These are phyloP conservation scores for Sesbania bispinosa DNA, from an alignment of 306 rosid genomes.

Conservation along the genomic window DNA sequence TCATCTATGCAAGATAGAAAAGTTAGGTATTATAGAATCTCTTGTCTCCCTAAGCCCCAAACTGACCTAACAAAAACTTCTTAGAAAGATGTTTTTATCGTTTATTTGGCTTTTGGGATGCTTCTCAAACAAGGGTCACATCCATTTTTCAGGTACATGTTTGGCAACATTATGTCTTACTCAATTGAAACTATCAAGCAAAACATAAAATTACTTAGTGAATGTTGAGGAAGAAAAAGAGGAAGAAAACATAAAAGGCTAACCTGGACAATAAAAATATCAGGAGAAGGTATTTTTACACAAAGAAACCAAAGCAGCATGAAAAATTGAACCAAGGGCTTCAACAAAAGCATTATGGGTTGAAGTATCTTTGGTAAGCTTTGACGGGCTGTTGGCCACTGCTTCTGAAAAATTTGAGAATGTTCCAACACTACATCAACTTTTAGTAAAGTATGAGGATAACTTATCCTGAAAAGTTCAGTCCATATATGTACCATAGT, in stretches of 20 bases:
- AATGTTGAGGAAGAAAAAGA: not conserved
- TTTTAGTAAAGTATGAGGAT: not conserved
- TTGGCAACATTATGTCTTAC: not conserved
- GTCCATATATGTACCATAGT: conserved; percentile 57
- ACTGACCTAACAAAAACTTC: not conserved
- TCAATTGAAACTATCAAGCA: not conserved
- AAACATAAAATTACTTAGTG: not conserved
- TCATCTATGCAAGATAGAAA: conserved; percentile 8
- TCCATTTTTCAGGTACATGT: not conserved
- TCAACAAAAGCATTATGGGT: conserved; percentile 62
- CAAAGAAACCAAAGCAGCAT: conserved; percentile 92
- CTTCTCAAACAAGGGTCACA: not conserved
- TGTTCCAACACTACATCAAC: conserved; percentile 9
- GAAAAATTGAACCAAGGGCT: conserved; percentile 74
- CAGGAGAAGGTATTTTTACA: conserved; percentile 69
- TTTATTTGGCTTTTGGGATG: not conserved
- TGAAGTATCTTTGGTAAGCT: conserved; percentile 59
- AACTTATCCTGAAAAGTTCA: not conserved
- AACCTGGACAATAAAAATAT: conserved; percentile 89
- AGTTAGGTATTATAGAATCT: conserved; percentile 12
- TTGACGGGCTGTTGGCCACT: conserved; percentile 55
- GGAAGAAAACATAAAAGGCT: conserved; percentile 12
- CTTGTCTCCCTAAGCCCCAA: conserved; percentile 3
- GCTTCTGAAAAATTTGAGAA: conserved; percentile 59
- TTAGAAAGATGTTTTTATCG: not conserved